Evolutionary conservation across 2,329 filamentous ascomycete genomes (phyloP).

Genomic region (Neofusicoccum cordaticola): DNA sequence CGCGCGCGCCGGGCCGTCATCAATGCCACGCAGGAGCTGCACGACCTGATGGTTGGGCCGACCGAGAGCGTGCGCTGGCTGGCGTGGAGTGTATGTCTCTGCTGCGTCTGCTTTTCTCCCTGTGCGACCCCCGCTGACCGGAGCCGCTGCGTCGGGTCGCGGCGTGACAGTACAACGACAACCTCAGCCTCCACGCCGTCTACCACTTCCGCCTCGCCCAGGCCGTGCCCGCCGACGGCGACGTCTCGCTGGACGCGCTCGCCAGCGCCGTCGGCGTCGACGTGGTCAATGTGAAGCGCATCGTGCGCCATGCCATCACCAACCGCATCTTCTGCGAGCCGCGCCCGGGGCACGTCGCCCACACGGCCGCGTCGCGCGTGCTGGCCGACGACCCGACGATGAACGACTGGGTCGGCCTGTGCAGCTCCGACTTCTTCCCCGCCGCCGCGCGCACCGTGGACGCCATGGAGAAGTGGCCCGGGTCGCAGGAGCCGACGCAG

Average conservation of each 20-base stretch:
- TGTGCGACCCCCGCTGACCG: constrained; percentile 7
- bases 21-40: constrained; percentile 24
- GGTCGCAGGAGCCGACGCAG: constrained; percentile 20
- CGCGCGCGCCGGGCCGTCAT: constrained; percentile 20
- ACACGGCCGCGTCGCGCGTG: constrained; percentile 31
- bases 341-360: constrained; percentile 36
- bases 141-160: not conserved
- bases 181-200: constrained; percentile 20
- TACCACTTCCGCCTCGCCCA: constrained; percentile 21
- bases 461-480: constrained; percentile 19
- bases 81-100: constrained; percentile 22
- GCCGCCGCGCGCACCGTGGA: constrained; percentile 18
- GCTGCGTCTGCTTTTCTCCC: not conserved
- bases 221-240: constrained; percentile 18
- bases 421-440: constrained; percentile 20
- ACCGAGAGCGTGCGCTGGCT: constrained; percentile 21
- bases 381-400: constrained; percentile 19
- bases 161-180: constrained; percentile 19
- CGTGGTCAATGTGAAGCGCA: constrained; percentile 28
- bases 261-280: constrained; percentile 11
- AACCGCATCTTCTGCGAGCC: constrained; percentile 44
- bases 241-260: constrained; percentile 18
- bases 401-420: constrained; percentile 20
- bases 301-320: constrained; percentile 41
- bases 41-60: constrained; percentile 24